Evolutionary conservation across 257 asterid species (phyloP), one percentile per base, ranked within the genome.

Genomic region (Nemophila menziesii): DNA sequence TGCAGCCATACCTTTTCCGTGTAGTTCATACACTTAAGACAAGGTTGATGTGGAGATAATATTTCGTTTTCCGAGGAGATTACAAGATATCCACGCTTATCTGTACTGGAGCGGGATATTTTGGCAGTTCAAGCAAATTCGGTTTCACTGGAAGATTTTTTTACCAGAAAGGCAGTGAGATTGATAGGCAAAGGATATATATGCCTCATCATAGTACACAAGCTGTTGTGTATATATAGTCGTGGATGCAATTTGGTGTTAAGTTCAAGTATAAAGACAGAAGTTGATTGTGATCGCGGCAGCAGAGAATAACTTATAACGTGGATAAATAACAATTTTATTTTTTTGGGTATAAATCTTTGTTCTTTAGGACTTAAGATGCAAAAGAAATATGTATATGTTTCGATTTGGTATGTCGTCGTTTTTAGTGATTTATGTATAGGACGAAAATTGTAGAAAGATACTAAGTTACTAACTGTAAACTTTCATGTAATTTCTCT

Each of bases 51-150:
- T 15, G 77, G 78, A 41, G 79, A 77, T 40, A 58, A 59, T 26
- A 71, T 73, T 57, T 84, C 93, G 18, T 89, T 84, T 51, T 95
- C 98, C 1, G 98, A 89, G 71, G 98, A 89, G 58, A 89, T 89
- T 60, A 94, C 94, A 4, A 72, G 98, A 43, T 89, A 78, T 71
- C 95, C 94, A 4, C 57, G 92, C 44, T 46, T 89, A 60, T 80
- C 96, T 20, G 12, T 77, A 63, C 80, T 84, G 98, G 96, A 95
- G 51, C 73, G 95, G 17, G 95, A 89, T 56, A 73, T 78, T 57
- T 69, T 89, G 67, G 80, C 87, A 1, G 76, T 77, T 69, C 95
- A 81, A 52, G 67, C 95, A 20, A 84, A 80, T 24, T 79, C 87
- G 6, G 62, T 74, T 48, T 52, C 70, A 23, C 93, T 95, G 6